Percentiles rank a stretch among this genome's conserved stretches.
These are phyloP conservation scores for Colletotrichum magnum DNA, from an alignment of 2,329 filamentous ascomycete species.

Conservation along the genomic window DNA sequence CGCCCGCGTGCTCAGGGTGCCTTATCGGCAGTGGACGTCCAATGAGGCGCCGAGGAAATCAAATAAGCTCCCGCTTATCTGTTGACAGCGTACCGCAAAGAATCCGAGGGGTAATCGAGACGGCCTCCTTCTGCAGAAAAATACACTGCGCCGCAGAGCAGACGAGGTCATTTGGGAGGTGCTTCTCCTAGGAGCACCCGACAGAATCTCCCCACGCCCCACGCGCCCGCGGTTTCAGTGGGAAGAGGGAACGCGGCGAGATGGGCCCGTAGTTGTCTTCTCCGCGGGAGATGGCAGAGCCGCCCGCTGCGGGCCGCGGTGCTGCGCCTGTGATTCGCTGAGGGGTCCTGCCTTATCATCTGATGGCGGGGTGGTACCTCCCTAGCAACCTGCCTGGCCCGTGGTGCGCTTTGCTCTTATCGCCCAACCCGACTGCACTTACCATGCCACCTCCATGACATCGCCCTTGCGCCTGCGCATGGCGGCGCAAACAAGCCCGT, in stretches of 20 bases:
- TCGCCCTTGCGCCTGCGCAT: background rate
- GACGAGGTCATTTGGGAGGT: background rate
- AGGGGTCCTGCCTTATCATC: conserved; percentile 25
- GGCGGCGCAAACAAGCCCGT: background rate
- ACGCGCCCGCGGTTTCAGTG: conserved; percentile 10
- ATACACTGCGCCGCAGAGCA: no score
- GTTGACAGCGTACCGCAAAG: background rate
- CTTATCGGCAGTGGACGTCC: conserved; percentile 5
- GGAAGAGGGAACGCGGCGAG: conserved; percentile 5
- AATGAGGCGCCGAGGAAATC: conserved; percentile 23
- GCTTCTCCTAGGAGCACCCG: conserved; percentile 31
- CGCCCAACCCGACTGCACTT: background rate
- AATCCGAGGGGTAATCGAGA: background rate
- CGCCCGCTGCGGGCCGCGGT: conserved; percentile 28
- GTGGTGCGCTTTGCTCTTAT: conserved; percentile 7
- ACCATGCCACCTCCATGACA: no score
- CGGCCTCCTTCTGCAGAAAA: background rate
- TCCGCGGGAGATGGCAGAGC: conserved; percentile 37
- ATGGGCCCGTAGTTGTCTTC: conserved; percentile 17
- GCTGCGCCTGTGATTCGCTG: conserved; percentile 25
- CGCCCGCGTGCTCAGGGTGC: background rate
- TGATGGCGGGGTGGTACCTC: conserved; percentile 13
- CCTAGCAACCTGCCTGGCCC: no score
- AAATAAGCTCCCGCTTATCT: conserved; percentile 30
- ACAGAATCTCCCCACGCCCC: conserved; percentile 25